Evolutionary conservation across 371 early-diverging fungal species (phyloP), one percentile per base, ranked within the genome.

Genomic region (Caulochytrium protostelioides): DNA sequence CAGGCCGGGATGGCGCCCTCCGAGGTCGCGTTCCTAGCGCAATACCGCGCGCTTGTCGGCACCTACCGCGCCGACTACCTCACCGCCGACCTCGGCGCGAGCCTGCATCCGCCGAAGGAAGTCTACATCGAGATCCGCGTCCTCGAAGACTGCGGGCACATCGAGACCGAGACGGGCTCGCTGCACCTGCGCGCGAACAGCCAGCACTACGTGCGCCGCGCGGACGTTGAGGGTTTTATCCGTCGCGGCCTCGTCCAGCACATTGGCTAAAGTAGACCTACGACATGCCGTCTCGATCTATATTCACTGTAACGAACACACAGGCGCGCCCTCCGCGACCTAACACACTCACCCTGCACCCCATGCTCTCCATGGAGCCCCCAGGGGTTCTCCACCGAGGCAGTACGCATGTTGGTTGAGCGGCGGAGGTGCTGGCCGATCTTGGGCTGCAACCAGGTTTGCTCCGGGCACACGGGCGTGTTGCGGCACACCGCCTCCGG

Each of bases 181-280:
- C 48, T 62, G 1, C 49, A 80, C 32, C 53, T 90, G 29, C 62
- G 65, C 22, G 68, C 68, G 30, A 74, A 75, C 22, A 75, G 73
- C 19, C 85, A 83, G 50, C 78, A 76, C 35, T 86, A 74, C 44
- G 62, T 89, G 32, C 57, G 72, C 28, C 59, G 87, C 23, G 62
- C 82, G 0, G 91, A 89, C 51, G 81, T 86, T 2, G 89, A 90
- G 55, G 60, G 72, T 3, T 57, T 90, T 33, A 81, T 90, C 37
- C 70, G 65, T 5, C 74, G 74, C 16, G 91, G 91, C 0, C 74
- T 74, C 39, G 52, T 83, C 12, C 52, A 68, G 23, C 83, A 83
- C 38, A 55, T 79, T 20, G 49, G 46, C 17, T 62, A 46, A 29
- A 5, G 22, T 8, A 25, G 7, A 14, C 7, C 34, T 8, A 34